phyloP scores from a whole-genome alignment of 2,329 filamentous ascomycete genomes.

The Coniochaeta sp. region DNA sequence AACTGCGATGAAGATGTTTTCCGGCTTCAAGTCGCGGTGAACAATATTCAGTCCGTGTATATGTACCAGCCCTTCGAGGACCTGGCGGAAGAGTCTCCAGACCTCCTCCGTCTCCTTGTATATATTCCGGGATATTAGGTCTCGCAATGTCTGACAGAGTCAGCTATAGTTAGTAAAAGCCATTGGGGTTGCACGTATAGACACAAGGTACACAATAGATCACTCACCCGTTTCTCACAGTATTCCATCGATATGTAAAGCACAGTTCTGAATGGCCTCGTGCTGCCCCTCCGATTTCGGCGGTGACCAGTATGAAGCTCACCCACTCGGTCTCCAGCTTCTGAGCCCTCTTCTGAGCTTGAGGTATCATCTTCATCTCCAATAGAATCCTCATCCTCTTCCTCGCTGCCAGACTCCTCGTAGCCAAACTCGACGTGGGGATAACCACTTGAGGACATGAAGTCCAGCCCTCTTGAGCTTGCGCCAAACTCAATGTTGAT shows the following conservation, averaged over 20 bases:
- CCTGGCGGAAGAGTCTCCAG: constrained; percentile 87
- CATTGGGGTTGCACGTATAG: not conserved
- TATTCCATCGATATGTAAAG: constrained; percentile 99
- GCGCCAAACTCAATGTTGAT: constrained; percentile 53
- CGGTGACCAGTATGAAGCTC: constrained; percentile 10
- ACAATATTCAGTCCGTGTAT: constrained; percentile 90
- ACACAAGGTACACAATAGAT: constrained; percentile 2
- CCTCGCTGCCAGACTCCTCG: constrained; percentile 28
- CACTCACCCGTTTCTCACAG: constrained; percentile 74
- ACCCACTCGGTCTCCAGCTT: constrained; percentile 23
- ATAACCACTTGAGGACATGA: constrained; percentile 80
- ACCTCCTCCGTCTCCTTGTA: constrained; percentile 68
- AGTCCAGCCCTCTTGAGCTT: constrained; percentile 80
- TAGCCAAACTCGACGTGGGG: constrained; percentile 73
- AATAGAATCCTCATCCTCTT: constrained; percentile 36
- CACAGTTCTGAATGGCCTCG: constrained; percentile 56
- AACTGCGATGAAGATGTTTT: constrained; percentile 84
- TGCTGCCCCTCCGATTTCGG: constrained; percentile 16
- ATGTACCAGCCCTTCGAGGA: constrained; percentile 82
- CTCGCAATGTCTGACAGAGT: constrained; percentile 62
- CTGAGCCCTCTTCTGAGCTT: constrained; percentile 27
- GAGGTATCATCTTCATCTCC: constrained; percentile 37
- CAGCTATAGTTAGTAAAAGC: constrained; percentile 1
- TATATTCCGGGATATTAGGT: constrained; percentile 73
- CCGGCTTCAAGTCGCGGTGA: constrained; percentile 91